Evolutionary conservation across 2,329 filamentous ascomycete genomes (phyloP), one percentile per base, ranked within the genome.

Genomic region (Fusarium incarnatum): DNA sequence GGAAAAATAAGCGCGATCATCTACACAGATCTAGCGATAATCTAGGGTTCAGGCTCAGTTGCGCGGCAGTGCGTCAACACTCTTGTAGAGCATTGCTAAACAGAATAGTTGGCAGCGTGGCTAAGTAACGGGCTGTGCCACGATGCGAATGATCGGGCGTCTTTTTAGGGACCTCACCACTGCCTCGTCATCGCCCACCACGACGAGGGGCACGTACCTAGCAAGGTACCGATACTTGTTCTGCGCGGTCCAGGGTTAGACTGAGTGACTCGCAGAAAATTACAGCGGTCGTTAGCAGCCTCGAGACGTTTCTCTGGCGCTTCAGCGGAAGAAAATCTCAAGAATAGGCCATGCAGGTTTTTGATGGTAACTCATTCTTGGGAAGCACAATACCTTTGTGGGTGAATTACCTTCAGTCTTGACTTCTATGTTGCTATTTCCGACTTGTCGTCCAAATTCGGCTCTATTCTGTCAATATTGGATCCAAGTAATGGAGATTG

Each of bases 181-280:
- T 80, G 80, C 79, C 79, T 81, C 80, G 80, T 81, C 80, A 81
- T 81, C 80, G 74, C 75, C 76, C 72, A 66, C 70, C 64, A 70
- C 60, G 64, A 73, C 66, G 65, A 66, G 64, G 67, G 69, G 68
- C 65, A 74, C 67, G 73, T 70, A 72, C 71, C 70, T n/a, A 27
- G 34, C 47, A 70, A 66, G 60, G 76, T 78, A 78, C 67, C 72
- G 64, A 73, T 78, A 78, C 77, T 60, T 75, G 42, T 40, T 56
- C 16, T 40, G 12, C 27, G 42, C 25, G 40, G 60, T 23, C 50
- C 37, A 58, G 48, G 56, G 63, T 55, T 57, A 41, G 56, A 59
- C 56, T 61, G 60, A 64, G 69, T 73, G 71, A 74, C 70, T 74
- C 56, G 71, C 71, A 75, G 70, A 56, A 59, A 58, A 54, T 56